Evolutionary conservation across 2,329 filamentous ascomycete genomes (phyloP).

Genomic region (Ceratocystis destructans): DNA sequence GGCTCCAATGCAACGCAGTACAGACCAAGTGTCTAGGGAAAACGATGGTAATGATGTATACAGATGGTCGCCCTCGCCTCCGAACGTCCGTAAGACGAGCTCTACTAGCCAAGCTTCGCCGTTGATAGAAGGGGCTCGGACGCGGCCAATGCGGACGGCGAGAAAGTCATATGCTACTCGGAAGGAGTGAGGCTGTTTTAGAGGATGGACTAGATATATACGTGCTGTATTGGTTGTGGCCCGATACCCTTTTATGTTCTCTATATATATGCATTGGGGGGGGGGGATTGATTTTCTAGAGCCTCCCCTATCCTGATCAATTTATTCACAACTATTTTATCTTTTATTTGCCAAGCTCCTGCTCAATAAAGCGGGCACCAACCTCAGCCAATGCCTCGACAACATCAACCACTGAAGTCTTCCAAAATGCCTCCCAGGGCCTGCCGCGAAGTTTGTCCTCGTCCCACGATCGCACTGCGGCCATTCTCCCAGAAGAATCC

Average conservation of each 20-base stretch:
- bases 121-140: not conserved
- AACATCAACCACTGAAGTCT: constrained; percentile 35
- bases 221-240: not conserved
- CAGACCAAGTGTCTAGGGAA: not conserved
- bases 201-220: not conserved
- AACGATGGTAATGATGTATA: not conserved
- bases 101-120: not conserved
- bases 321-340: not conserved
- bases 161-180: not conserved
- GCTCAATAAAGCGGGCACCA: constrained; percentile 32
- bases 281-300: not conserved
- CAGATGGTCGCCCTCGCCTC: constrained; percentile 9
- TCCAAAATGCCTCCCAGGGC: constrained; percentile 35
- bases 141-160: not conserved
- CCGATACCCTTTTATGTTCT: not conserved
- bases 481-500: too few species aligned
- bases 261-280: not conserved
- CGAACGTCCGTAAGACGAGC: not conserved
- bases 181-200: not conserved
- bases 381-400: constrained; percentile 35
- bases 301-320: not conserved
- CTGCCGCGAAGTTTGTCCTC: constrained; percentile 28
- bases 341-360: constrained; percentile 27
- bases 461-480: constrained; percentile 16
- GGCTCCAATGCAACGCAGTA: not conserved